phyloP scores from a whole-genome alignment of 176 grass and related monocot species.

The Elaeis guineensis region DNA sequence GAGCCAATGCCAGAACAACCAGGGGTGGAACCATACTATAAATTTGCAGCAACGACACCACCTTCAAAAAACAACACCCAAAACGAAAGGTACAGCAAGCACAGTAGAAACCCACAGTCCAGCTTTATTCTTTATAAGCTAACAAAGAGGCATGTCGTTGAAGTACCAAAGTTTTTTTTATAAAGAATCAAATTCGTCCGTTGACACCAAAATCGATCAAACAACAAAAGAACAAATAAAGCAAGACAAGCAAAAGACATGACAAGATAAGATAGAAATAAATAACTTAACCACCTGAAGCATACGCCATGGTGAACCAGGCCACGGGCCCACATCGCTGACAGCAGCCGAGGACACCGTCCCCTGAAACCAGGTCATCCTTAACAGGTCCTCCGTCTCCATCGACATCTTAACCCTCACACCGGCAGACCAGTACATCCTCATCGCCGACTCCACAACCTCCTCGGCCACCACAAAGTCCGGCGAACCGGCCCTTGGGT shows the following conservation, averaged over 20 bases:
- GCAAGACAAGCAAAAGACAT: not conserved
- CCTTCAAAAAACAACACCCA: no score
- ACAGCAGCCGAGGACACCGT: slow-evolving; percentile 19
- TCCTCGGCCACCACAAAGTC: slow-evolving; percentile 55
- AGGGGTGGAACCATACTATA: no score
- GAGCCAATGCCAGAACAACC: no score
- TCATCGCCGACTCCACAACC: slow-evolving; percentile 33
- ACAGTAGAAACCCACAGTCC: no score
- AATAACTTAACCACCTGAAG: slow-evolving; percentile 34
- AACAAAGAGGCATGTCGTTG: no score
- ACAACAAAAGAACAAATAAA: no score
- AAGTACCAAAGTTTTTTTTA: no score
- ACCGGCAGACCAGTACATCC: slow-evolving; percentile 4
- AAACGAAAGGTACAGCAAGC: no score
- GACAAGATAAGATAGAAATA: not conserved
- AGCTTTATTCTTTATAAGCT: no score
- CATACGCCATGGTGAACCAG: slow-evolving; percentile 37
- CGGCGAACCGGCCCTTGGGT: slow-evolving; percentile 30
- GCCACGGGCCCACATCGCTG: slow-evolving; percentile 1
- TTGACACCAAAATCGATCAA: no score
- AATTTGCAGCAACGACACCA: no score
- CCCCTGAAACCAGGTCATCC: slow-evolving; percentile 28
- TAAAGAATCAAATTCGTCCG: no score
- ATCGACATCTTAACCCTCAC: slow-evolving; percentile 41
- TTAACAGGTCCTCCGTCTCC: slow-evolving; percentile 31